Evolutionary conservation across 2,329 filamentous ascomycete genomes (phyloP).

Genomic region (Diplocarpon rosae): DNA sequence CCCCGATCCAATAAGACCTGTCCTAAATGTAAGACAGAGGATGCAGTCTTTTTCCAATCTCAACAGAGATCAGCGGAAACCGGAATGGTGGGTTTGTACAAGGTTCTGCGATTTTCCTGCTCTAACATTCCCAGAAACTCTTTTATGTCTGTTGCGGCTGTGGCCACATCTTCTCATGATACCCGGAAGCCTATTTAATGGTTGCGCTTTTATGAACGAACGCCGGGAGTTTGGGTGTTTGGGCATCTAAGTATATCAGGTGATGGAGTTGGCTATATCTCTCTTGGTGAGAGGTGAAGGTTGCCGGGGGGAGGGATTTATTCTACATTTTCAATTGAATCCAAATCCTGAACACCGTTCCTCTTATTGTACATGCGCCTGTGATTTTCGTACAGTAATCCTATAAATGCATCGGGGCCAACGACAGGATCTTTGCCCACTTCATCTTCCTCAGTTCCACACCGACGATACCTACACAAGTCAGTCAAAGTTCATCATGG

Average conservation of each 20-base stretch:
- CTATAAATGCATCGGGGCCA: constrained; percentile 76
- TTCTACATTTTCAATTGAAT: constrained; percentile 13
- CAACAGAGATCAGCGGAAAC: constrained; percentile 95
- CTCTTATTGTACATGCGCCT: constrained; percentile 9
- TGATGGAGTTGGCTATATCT: constrained; percentile 7
- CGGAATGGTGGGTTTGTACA: constrained; percentile 68
- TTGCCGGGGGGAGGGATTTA: constrained; percentile 4
- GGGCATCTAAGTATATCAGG: constrained; percentile 5
- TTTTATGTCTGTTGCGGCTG: constrained; percentile 93
- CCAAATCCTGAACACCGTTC: constrained; percentile 16
- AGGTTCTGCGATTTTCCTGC: neutral
- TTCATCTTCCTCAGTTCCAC: constrained; percentile 81
- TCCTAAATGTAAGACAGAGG: constrained; percentile 71
- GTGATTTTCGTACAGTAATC: constrained; percentile 14
- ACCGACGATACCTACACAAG: constrained; percentile 63
- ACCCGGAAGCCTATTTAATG: constrained; percentile 9
- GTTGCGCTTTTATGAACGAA: constrained; percentile 2
- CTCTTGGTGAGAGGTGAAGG: neutral
- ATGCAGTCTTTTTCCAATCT: constrained; percentile 98
- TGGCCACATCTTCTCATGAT: constrained; percentile 68
- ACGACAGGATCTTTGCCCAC: constrained; percentile 96
- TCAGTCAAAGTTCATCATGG: too few species aligned
- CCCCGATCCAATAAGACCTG: constrained; percentile 80
- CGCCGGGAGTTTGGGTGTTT: constrained; percentile 9
- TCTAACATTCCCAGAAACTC: constrained; percentile 54